Percentiles rank a stretch among this genome's conserved stretches.
Evolutionary conservation across 169 alveolate species (phyloP).

Genomic region (Plasmodium adleri): DNA sequence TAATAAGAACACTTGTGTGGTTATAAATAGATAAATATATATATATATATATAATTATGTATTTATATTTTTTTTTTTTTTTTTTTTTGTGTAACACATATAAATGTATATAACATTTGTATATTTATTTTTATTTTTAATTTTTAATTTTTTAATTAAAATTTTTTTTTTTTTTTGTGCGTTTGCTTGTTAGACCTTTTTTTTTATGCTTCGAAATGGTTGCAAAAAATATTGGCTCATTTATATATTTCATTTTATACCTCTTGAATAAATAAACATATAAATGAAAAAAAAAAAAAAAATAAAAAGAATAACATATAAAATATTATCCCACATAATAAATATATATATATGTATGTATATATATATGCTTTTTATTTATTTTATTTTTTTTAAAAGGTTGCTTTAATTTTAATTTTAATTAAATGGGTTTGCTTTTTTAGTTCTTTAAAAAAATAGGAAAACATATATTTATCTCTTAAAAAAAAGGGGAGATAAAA

Average conservation of each 20-base stretch:
- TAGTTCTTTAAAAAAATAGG: not conserved
- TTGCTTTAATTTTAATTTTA: not conserved
- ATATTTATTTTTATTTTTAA: not conserved
- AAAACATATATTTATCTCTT: constrained; percentile 1
- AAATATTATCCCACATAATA: no score
- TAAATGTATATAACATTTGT: not conserved
- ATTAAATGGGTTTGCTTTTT: not conserved
- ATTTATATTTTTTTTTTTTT: not conserved
- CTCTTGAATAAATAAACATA: no score
- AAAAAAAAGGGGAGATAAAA: constrained; percentile 4
- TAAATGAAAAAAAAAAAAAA: no score
- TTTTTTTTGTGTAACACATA: not conserved
- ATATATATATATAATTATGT: not conserved
- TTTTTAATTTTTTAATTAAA: not conserved
- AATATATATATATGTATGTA: not conserved
- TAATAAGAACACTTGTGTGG: not conserved
- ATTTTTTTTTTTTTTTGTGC: not conserved
- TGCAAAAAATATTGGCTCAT: no score
- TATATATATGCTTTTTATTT: not conserved
- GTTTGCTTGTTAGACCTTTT: not conserved
- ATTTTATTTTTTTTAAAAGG: not conserved
- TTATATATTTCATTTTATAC: no score
- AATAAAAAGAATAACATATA: no score
- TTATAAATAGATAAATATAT: not conserved
- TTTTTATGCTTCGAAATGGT: no score